Evolutionary conservation across 331 rosid genomes (phyloP), one percentile per base, ranked within the genome.

Genomic region (Quercus tomentella): DNA sequence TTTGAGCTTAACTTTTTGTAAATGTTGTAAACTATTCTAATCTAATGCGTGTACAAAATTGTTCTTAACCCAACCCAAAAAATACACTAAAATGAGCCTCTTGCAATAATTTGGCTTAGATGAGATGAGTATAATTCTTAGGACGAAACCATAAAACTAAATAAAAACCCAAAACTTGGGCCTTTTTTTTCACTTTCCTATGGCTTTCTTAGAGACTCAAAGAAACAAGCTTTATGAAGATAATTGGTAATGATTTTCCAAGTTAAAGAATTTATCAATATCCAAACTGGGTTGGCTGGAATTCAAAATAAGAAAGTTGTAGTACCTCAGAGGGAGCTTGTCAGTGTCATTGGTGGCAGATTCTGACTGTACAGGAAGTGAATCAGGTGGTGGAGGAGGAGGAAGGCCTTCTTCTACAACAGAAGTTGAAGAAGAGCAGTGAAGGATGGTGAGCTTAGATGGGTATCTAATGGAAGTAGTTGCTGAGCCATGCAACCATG

Each of bases 361-460:
- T 65, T 77, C 70, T 28, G 91, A 72, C 10, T 63, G 82, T 58
- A 61, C 70, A 56, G 86, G 70, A 63, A 84, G 78, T 18, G 88
- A 86, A 37, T 89, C 91, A 20, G 89, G 54, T 16, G 88, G 70
- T 76, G 91, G 76, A 81, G 90, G 68, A 76, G 92, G 76, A 76
- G 92, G 74, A 80, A 76, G 72, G 81, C 74, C 81, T 30, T 84
- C 80, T 56, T 86, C 87, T 57, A 80, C 82, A 25, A 79, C 86
- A 26, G 89, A 56, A 73, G 92, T 28, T 23, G 94, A 81, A 67
- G 91, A 80, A 67, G 93, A 84, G 72, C 82, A 87, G 22, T 77
- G 82, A 76, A 83, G 81, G 77, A 66, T 76, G 75, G 43, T 21
- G 55, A 70, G 51, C 80, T 70, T 89, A 6, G 76, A 30, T 7